These are phyloP conservation scores for Candolleomyces eurysporus DNA, from an alignment of 768 basidiomycete species.

Conservation along the genomic window DNA sequence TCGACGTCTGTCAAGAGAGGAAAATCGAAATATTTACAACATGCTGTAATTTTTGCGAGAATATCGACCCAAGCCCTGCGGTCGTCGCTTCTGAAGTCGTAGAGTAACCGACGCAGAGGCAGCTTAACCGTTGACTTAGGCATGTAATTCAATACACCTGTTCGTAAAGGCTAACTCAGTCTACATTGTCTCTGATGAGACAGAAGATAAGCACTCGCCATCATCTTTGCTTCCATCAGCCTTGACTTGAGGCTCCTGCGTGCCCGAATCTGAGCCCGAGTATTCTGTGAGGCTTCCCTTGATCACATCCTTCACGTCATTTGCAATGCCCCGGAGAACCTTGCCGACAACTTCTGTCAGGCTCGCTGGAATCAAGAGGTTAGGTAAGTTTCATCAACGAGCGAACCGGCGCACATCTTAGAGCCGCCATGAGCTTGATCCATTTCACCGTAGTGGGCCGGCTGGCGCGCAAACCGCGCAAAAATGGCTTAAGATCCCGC, in stretches of 20 bases:
- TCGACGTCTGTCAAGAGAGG: too few species aligned
- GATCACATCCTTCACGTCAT: background rate
- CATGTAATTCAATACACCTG: background rate
- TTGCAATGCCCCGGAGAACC: background rate
- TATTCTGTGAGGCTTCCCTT: background rate
- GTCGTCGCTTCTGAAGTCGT: background rate
- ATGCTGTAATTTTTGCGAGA: background rate
- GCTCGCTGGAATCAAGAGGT: background rate
- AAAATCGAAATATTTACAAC: background rate
- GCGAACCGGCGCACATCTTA: background rate
- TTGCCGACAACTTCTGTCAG: background rate
- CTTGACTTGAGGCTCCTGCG: background rate
- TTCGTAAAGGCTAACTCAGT: background rate
- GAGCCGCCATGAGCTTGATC: background rate
- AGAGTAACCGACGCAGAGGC: background rate
- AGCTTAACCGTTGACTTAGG: background rate
- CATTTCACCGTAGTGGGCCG: background rate
- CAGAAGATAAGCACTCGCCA: background rate
- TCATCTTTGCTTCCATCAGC: background rate
- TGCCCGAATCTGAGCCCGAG: too few species aligned
- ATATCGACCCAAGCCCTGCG: background rate
- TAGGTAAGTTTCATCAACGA: background rate
- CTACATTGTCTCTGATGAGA: background rate
- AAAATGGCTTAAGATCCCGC: background rate
- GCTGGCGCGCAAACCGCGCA: background rate